phyloP scores from a whole-genome alignment of 108 stramenopile species.

The Cyclotella cryptica region DNA sequence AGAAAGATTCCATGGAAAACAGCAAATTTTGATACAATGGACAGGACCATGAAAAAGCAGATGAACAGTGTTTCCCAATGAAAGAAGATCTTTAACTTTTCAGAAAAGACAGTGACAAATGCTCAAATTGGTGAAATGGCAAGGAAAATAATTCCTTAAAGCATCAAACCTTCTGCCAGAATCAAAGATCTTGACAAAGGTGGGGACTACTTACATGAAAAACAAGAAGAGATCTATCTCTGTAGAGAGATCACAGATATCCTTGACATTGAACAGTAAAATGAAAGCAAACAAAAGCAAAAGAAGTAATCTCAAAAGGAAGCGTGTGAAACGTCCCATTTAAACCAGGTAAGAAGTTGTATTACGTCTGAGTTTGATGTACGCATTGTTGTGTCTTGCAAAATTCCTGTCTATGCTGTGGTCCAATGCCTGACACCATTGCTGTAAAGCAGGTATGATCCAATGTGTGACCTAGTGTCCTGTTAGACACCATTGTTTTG shows the following conservation, averaged over 20 bases:
- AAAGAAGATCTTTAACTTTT: background rate
- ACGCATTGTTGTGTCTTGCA: too few species aligned
- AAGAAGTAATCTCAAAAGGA: too few species aligned
- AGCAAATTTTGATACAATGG: background rate
- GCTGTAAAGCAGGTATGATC: too few species aligned
- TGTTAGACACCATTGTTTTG: too few species aligned
- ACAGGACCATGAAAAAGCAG: too few species aligned
- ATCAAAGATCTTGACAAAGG: constrained; percentile 1
- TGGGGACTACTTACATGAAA: background rate
- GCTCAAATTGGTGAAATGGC: background rate
- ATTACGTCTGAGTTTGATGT: too few species aligned
- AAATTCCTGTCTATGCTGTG: too few species aligned
- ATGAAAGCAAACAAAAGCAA: too few species aligned
- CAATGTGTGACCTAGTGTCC: too few species aligned
- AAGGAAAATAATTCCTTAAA: background rate
- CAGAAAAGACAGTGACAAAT: background rate
- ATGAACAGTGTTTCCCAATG: background rate
- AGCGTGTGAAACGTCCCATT: too few species aligned
- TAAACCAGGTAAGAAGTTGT: too few species aligned
- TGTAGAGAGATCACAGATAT: background rate
- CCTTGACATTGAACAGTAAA: background rate
- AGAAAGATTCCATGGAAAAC: background rate
- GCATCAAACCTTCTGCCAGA: background rate
- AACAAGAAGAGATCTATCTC: background rate
- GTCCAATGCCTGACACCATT: too few species aligned